Evolutionary conservation across 345 rosid genomes (phyloP).

Genomic region (Camelina sativa): DNA sequence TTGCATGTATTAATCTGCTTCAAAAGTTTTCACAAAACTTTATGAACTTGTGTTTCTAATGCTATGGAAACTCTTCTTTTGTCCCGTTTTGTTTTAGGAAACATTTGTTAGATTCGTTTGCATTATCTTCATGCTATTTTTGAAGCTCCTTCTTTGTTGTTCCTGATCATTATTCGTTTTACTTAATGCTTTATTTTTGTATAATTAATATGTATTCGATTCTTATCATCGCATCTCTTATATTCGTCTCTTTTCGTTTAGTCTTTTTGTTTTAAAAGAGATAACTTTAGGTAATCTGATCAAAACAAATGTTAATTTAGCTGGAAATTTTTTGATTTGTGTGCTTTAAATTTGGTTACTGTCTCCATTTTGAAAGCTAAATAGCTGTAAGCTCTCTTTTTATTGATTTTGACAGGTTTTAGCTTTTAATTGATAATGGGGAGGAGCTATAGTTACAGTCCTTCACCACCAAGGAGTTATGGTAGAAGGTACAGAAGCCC

Average conservation of each 20-base stretch:
- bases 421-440: conserved; percentile 44
- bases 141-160: neutral
- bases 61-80: neutral
- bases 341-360: neutral
- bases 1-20: neutral
- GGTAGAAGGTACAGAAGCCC: conserved; percentile 70
- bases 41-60: conserved; percentile 9
- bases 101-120: neutral
- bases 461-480: conserved; percentile 76
- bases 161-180: no score
- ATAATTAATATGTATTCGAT: neutral
- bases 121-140: neutral
- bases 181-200: no score
- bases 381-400: neutral
- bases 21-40: neutral
- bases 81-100: neutral
- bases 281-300: neutral
- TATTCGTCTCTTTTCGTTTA: neutral
- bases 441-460: conserved; percentile 85
- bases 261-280: neutral
- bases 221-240: neutral
- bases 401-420: conserved; percentile 6
- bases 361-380: neutral
- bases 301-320: neutral
- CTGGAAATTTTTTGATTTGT: neutral